These are phyloP conservation scores for Paraphysoderma sedebokerense DNA, from an alignment of 371 early-diverging fungal species.

Conservation along the genomic window DNA sequence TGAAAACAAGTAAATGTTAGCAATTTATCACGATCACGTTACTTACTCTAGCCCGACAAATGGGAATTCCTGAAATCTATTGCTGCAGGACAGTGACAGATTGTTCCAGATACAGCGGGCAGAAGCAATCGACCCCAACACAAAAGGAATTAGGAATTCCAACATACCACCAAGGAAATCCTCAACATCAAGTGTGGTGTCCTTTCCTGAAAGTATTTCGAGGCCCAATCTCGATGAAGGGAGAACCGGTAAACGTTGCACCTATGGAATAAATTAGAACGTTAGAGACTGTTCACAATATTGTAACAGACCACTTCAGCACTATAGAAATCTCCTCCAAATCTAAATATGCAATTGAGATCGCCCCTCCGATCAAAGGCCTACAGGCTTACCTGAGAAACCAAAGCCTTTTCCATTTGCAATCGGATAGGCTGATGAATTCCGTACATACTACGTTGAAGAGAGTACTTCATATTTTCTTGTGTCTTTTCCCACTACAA, in stretches of 20 bases:
- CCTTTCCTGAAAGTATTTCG: slow-evolving; percentile 73
- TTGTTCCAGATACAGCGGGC: too few species aligned
- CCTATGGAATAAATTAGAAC: slow-evolving; percentile 9
- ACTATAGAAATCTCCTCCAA: too few species aligned
- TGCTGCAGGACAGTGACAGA: too few species aligned
- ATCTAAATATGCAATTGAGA: too few species aligned
- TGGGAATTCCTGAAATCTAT: too few species aligned
- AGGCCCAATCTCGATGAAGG: slow-evolving; percentile 55
- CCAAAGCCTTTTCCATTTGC: slow-evolving; percentile 68
- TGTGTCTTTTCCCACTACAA: slow-evolving; percentile 68
- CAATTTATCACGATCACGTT: too few species aligned
- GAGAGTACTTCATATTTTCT: slow-evolving; percentile 50
- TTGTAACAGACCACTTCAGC: too few species aligned
- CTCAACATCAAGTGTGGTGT: slow-evolving; percentile 72
- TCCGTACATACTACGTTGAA: slow-evolving; percentile 66
- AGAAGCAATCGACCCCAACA: not conserved
- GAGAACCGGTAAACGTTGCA: slow-evolving; percentile 38
- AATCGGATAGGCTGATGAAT: slow-evolving; percentile 75
- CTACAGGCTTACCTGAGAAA: slow-evolving; percentile 47
- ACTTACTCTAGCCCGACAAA: too few species aligned
- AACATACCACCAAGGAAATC: slow-evolving; percentile 65
- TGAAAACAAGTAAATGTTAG: too few species aligned
- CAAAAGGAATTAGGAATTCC: not conserved
- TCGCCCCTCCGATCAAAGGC: too few species aligned
- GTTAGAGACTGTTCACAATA: slow-evolving; percentile 4